Percentiles rank a stretch among this genome's conserved stretches.
Evolutionary conservation across 192 early-diverging fungal species (phyloP).

Genomic region (Chytriomyces sp.): DNA sequence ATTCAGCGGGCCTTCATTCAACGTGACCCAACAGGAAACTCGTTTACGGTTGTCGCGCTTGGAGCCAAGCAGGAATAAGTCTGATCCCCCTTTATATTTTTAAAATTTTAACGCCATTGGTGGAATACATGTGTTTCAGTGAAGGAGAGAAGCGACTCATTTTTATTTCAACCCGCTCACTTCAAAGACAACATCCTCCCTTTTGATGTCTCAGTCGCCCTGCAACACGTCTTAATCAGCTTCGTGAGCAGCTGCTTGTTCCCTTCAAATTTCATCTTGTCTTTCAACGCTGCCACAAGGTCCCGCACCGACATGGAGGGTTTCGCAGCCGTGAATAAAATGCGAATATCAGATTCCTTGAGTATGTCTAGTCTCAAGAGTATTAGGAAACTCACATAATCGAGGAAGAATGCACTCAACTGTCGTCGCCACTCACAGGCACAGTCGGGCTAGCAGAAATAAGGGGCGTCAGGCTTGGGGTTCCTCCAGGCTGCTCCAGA

Average conservation of each 20-base stretch:
- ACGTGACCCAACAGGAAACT: slow-evolving; percentile 55
- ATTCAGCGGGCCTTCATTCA: slow-evolving; percentile 65
- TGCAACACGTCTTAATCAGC: slow-evolving; percentile 15
- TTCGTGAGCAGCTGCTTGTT: slow-evolving; percentile 14
- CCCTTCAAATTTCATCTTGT: slow-evolving; percentile 21
- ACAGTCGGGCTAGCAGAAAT: not conserved
- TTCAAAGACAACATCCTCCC: not conserved
- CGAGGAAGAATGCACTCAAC: not conserved
- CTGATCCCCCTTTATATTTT: too few relatives aligned
- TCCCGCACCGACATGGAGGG: slow-evolving; percentile 17
- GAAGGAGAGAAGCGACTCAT: not conserved
- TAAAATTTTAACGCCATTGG: too few relatives aligned
- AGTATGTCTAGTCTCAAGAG: slow-evolving; percentile 14
- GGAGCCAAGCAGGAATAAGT: not conserved
- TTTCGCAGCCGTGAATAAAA: not conserved
- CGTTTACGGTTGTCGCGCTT: slow-evolving; percentile 17
- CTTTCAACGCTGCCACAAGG: slow-evolving; percentile 14
- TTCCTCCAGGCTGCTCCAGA: not conserved
- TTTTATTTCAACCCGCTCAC: not conserved
- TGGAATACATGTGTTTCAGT: too few relatives aligned
- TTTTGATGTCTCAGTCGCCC: not conserved
- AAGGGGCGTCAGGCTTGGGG: not conserved
- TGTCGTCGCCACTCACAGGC: not conserved
- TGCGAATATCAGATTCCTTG: slow-evolving; percentile 16
- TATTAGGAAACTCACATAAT: not conserved